phyloP scores from a whole-genome alignment of 1,139 yeast genomes.

The Diutina ranongensis region DNA sequence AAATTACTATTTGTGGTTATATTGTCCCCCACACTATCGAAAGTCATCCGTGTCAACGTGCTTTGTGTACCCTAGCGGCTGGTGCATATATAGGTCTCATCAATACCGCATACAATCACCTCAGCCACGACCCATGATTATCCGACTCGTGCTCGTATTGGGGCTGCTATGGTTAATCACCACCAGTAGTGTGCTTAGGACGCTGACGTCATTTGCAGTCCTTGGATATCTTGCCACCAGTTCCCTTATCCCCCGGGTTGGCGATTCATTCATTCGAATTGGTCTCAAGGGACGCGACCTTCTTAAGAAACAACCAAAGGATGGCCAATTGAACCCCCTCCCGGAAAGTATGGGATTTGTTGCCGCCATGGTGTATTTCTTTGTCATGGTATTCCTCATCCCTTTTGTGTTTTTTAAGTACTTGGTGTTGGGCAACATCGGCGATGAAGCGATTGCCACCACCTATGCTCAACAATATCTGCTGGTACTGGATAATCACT shows the following conservation, averaged over 20 bases:
- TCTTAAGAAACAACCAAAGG: constrained; percentile 60
- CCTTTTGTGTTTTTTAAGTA: constrained; percentile 84
- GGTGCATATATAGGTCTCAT: too few species aligned
- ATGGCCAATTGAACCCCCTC: constrained; percentile 18
- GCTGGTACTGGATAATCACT: constrained; percentile 19
- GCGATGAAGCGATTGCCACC: constrained; percentile 25
- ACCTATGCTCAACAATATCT: constrained; percentile 27
- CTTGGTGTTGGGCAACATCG: constrained; percentile 37
- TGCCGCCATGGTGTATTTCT: constrained; percentile 68
- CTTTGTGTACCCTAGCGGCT: too few species aligned
- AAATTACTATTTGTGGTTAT: not conserved
- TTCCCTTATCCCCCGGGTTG: constrained; percentile 54
- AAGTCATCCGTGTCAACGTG: too few species aligned
- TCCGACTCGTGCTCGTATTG: not conserved
- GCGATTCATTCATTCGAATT: constrained; percentile 54
- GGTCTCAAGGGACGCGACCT: constrained; percentile 82
- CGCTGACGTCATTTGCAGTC: constrained; percentile 55
- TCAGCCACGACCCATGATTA: not conserved
- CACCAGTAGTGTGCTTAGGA: constrained; percentile 24
- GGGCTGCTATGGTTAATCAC: constrained; percentile 8
- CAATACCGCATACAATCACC: not conserved
- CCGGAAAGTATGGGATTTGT: constrained; percentile 93
- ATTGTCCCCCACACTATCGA: not conserved
- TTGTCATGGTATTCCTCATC: constrained; percentile 72
- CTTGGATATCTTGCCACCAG: constrained; percentile 53